Evolutionary conservation across 495 filamentous ascomycete species (phyloP).

Genomic region (Penicillium riverlandense): DNA sequence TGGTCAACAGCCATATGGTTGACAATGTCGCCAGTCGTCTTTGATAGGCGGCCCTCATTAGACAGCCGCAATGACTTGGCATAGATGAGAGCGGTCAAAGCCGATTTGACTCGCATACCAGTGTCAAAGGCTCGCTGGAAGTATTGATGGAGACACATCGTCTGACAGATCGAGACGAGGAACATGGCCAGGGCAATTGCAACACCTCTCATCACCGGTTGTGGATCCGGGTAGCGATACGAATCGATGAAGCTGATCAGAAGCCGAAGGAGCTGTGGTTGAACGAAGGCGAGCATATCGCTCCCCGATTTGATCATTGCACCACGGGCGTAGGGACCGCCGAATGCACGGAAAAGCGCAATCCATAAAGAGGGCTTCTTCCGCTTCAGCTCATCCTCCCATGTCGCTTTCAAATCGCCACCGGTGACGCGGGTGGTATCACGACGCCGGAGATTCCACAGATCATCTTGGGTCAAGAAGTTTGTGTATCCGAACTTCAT

Average conservation of each 20-base stretch:
- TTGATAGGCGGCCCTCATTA: constrained; percentile 83
- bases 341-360: constrained; percentile 80
- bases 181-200: constrained; percentile 94
- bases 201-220: constrained; percentile 75
- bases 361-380: constrained; percentile 83
- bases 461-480: constrained; percentile 89
- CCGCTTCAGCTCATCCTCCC: constrained; percentile 68
- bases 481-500: constrained; percentile 94
- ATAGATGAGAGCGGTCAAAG: constrained; percentile 86
- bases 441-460: constrained; percentile 81
- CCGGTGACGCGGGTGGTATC: constrained; percentile 72
- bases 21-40: constrained; percentile 96
- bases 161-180: constrained; percentile 75
- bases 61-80: constrained; percentile 82
- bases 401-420: constrained; percentile 60
- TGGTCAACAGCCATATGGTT: constrained; percentile 99
- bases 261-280: constrained; percentile 82
- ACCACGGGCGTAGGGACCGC: constrained; percentile 72
- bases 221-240: constrained; percentile 55
- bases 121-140: constrained; percentile 93
- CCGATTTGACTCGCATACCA: constrained; percentile 91
- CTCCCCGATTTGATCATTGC: constrained; percentile 78
- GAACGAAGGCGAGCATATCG: constrained; percentile 77
- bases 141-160: constrained; percentile 80
- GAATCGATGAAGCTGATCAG: constrained; percentile 85